Base-by-base conservation (phyloP, 2,329 filamentous ascomycete species). In the Didymella lethalis region DNA sequence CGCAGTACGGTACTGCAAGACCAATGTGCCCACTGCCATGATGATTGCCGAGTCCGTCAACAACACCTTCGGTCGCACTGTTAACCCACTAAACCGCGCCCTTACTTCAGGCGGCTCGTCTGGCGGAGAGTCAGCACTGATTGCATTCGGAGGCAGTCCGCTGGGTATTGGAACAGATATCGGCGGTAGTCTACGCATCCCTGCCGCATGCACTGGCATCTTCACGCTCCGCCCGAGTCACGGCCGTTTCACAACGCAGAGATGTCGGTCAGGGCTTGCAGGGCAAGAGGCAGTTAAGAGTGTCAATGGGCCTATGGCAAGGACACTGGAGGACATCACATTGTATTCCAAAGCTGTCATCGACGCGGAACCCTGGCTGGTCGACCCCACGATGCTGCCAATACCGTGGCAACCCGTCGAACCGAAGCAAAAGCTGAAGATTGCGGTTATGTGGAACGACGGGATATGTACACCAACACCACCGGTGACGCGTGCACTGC, bases 11-110 rank as follows among this genome's bases (percentile, higher is more conserved):
- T 89, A 90, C 64, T 83, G 85, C 64, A 91, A 91, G 75, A 91
- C 89, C 0, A 90, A 90, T 65, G 79, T 91, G 2, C 88, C 89
- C 0, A 88, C 86, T 1, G 86, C 86, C 12, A 87, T 89, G 82
- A 89, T 90, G 87, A 88, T 89, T 50, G 83, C 86, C 12, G 88
- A 90, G 70, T 85, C 82, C 1, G 85, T 88, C 16, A 90, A 90
- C 75, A 88, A 89, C 64, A 80, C 85, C 2, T 86, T 87, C 65
- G 88, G 88, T 8, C 81, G 86, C 12, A 88, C 86, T 0, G 71
- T 86, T 23, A 89, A 89, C 68, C 88, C 89, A 0, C 75, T 78
- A 7, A 88, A 89, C 68, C 82, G 85, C 25, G 76, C 76, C 2
- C 78, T 86, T 3, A 89, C 87, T 0, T 83, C 84, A 23, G 89